Conservation (phyloP, 495 filamentous ascomycete species). For the Penicillium goetzii region DNA sequence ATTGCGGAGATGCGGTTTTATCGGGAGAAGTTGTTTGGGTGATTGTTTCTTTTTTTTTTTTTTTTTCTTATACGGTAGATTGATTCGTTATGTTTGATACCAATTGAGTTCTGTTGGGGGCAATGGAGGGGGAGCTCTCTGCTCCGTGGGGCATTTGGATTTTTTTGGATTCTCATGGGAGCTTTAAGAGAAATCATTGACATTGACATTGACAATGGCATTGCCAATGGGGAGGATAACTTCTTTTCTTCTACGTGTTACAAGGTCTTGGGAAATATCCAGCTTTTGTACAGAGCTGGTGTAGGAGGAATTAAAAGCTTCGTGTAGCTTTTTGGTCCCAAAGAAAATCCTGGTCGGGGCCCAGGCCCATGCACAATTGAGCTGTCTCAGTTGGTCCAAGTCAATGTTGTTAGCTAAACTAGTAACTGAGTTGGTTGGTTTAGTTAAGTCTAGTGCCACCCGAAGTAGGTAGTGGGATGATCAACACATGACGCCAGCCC, state of each 20-base stretch:
- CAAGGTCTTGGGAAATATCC: background rate
- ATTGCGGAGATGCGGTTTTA: constrained; percentile 91
- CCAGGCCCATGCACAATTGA: constrained; percentile 1
- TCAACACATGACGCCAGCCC: constrained; percentile 38
- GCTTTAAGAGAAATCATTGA: background rate
- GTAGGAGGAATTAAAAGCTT: constrained; percentile 1
- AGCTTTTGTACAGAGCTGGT: background rate
- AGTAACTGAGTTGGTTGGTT: background rate
- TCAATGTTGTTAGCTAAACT: background rate
- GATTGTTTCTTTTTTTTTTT: background rate
- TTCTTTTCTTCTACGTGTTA: background rate
- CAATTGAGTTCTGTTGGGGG: constrained; percentile 6
- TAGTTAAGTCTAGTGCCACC: background rate
- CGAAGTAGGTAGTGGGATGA: constrained; percentile 25
- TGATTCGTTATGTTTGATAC: constrained; percentile 7
- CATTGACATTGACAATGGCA: background rate
- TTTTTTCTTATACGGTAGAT: background rate
- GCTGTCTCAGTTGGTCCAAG: constrained; percentile 7
- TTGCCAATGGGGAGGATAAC: background rate
- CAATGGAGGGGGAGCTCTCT: constrained; percentile 10
- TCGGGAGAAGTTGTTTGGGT: constrained; percentile 44
- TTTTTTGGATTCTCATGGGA: background rate
- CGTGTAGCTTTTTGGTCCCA: background rate
- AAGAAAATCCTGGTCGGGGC: background rate
- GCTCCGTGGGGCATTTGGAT: background rate